A percentile compares a stretch with the other conserved stretches of the same genome.
Conservation (phyloP, 2,329 filamentous ascomycete genomes). For the Lasiodiplodia hormozganensis region DNA sequence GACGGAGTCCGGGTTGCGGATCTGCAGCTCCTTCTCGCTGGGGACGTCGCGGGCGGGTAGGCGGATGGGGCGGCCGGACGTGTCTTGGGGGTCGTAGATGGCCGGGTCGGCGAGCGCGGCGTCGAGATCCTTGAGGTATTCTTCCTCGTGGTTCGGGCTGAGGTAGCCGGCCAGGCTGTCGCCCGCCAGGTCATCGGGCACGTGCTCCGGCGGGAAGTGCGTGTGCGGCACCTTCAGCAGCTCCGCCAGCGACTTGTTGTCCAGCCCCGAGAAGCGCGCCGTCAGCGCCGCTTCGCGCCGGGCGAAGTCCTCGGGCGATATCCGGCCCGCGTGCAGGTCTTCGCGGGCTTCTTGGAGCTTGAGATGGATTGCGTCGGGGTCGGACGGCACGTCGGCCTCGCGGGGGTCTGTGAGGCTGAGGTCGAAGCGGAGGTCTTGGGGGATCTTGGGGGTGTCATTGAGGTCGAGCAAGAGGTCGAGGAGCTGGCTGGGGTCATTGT, state of each 20-base stretch:
- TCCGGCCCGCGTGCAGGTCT: constrained; percentile 41
- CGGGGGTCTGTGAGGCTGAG: constrained; percentile 51
- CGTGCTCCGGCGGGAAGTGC: constrained; percentile 40
- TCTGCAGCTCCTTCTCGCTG: constrained; percentile 58
- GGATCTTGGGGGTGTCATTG: constrained; percentile 82
- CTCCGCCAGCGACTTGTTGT: constrained; percentile 42
- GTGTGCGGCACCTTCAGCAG: constrained; percentile 53
- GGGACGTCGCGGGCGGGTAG: constrained; percentile 48
- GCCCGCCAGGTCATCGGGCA: constrained; percentile 53
- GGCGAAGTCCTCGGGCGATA: constrained; percentile 42
- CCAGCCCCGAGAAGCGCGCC: constrained; percentile 37
- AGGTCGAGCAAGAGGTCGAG: constrained; percentile 89
- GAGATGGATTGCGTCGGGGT: constrained; percentile 37
- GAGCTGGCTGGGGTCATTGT: constrained; percentile 68
- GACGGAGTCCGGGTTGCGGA: constrained; percentile 86
- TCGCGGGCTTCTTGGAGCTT: constrained; percentile 44
- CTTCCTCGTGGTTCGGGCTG: constrained; percentile 73
- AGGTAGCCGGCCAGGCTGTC: constrained; percentile 70
- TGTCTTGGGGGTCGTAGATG: constrained; percentile 60
- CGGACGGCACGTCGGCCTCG: constrained; percentile 34
- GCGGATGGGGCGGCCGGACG: constrained; percentile 49
- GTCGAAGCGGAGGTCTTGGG: constrained; percentile 76
- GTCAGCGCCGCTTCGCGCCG: constrained; percentile 40
- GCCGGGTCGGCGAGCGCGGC: constrained; percentile 54
- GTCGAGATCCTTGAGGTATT: constrained; percentile 74